phyloP scores from a whole-genome alignment of 306 rosid genomes.

The Biancaea sappan region DNA sequence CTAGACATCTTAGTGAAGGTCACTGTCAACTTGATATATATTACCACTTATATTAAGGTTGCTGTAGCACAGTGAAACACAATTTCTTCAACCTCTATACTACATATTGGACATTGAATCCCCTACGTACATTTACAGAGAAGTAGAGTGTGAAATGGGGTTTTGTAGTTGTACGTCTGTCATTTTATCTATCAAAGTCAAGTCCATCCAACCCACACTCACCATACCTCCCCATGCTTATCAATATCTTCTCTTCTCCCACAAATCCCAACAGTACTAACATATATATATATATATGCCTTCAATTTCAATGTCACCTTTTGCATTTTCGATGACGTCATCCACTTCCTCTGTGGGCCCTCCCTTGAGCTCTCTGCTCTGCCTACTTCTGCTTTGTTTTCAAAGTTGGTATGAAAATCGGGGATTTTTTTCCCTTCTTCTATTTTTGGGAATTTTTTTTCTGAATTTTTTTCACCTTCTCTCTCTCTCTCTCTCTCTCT shows the following conservation, averaged over 20 bases:
- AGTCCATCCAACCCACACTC: constrained; percentile 9
- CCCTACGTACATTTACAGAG: neutral
- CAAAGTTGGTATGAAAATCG: constrained; percentile 78
- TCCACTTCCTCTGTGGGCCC: constrained; percentile 41
- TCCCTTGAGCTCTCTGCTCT: neutral
- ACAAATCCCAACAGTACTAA: constrained; percentile 79
- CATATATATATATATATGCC: constrained; percentile 55
- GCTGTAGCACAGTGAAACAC: neutral
- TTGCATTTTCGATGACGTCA: constrained; percentile 49
- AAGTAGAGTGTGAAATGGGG: neutral
- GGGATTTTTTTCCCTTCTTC: constrained; percentile 52
- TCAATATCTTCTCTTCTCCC: constrained; percentile 72
- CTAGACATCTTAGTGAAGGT: neutral
- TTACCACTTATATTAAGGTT: neutral
- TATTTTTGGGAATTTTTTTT: no score
- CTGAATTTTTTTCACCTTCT: neutral
- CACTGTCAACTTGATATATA: neutral
- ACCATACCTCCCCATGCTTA: constrained; percentile 47
- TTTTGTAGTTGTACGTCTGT: neutral
- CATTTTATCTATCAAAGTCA: neutral
- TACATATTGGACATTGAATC: neutral
- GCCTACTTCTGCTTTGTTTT: constrained; percentile 39
- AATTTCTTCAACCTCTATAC: neutral
- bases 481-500: neutral
- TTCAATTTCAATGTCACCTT: constrained; percentile 42